Conservation (phyloP, 2,329 filamentous ascomycete genomes). For the Sphaerulina vaccinii region DNA sequence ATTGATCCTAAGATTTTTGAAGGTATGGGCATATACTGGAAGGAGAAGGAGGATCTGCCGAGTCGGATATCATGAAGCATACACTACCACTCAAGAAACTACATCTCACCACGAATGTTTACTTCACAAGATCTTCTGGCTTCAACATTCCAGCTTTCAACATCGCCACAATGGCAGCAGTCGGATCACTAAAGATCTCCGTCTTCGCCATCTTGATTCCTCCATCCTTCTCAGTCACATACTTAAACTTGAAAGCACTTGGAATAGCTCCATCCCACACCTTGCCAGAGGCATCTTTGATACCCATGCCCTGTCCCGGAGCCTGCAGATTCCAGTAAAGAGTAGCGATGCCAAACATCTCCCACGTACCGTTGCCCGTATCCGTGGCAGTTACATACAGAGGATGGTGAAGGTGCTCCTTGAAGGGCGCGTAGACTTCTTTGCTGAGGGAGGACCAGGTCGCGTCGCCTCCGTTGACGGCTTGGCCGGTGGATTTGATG, state of each 20-base stretch:
- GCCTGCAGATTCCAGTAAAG: slow-evolving; percentile 26
- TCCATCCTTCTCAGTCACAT: slow-evolving; percentile 25
- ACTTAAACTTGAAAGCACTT: slow-evolving; percentile 29
- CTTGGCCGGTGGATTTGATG: slow-evolving; percentile 23
- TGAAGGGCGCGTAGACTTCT: slow-evolving; percentile 30
- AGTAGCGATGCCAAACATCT: slow-evolving; percentile 29
- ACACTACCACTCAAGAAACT: too few species aligned
- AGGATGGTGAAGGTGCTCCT: slow-evolving; percentile 27
- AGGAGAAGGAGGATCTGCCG: too few species aligned
- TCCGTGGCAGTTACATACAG: slow-evolving; percentile 23
- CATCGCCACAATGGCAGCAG: slow-evolving; percentile 24
- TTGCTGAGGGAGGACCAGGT: slow-evolving; percentile 22
- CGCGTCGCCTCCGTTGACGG: slow-evolving; percentile 24
- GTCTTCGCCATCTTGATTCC: slow-evolving; percentile 18
- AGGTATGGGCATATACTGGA: slow-evolving; percentile 30
- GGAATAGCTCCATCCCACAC: slow-evolving; percentile 31
- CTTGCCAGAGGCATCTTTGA: slow-evolving; percentile 23
- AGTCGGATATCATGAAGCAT: too few species aligned
- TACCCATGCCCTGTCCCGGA: slow-evolving; percentile 20
- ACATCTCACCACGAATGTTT: not conserved
- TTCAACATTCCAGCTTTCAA: slow-evolving; percentile 28
- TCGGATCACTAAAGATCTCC: slow-evolving; percentile 25
- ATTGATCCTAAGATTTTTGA: slow-evolving; percentile 34
- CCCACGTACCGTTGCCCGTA: slow-evolving; percentile 27
- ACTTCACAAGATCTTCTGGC: slow-evolving; percentile 22